Base-by-base conservation (phyloP, 306 rosid species). In the Leucaena leucocephala region DNA sequence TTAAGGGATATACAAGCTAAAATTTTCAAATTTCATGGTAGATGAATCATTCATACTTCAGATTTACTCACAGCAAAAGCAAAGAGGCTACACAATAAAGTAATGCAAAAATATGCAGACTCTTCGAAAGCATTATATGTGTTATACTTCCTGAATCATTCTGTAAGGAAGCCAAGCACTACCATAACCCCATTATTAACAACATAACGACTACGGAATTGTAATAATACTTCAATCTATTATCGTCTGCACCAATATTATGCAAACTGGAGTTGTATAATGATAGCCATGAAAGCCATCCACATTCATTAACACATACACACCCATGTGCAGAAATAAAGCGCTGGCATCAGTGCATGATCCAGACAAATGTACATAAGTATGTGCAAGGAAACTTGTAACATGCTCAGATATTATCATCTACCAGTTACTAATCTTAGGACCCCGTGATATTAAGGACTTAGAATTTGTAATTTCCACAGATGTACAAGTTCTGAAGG, bases 1-100 rank as follows among this genome's bases (percentile, higher is more conserved):
- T 50, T 4, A 75, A 69, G 21, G 63, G 40, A 11, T 21, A 76
- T 62, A 62, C 43, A 16, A 45, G 17, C 13, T 17, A 17, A 65
- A 80, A 57, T 9, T 74, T 72, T 14, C 40, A 68, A 44, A 45
- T 22, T n/a, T 68, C 33, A 38, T 38, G 77, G 34, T 62, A 69
- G 21, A 62, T 14, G 65, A 63, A 50, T 33, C 54, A 42, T 19
- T 70, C 43, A 46, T 44, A 61, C 36, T 55, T 40, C 68, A 74
- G 27, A 22, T 7, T 78, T 76, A 13, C 69, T 59, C 42, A 59
- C 13, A 50, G 59, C 48, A 11, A 50, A 50, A 8, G 40, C 36
- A 75, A 57, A 75, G 36, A 4, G 68, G 63, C n/a, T 44, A 42
- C 74, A 19, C 33, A 22, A 43, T 44, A 39, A 68, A 22, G 19